These are phyloP conservation scores for Sphagnurus paluster DNA, from an alignment of 1,284 basidiomycete species.

Conservation along the genomic window DNA sequence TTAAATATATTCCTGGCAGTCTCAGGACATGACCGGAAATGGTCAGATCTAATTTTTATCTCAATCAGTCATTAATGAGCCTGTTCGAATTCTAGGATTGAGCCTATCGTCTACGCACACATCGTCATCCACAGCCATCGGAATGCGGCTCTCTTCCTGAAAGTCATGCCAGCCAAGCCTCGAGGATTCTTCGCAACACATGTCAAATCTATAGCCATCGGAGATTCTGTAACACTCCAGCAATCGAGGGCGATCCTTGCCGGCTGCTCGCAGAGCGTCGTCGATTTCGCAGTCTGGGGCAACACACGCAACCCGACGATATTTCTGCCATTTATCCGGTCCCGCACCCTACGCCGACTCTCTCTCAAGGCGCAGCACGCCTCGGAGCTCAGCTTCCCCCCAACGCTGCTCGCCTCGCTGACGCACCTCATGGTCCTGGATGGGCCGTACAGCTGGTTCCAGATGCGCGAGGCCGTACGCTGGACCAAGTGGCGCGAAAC, in stretches of 20 bases:
- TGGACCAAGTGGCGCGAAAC: slow-evolving; percentile 8
- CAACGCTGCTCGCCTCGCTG: slow-evolving; percentile 17
- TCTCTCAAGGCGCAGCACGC: slow-evolving; percentile 17
- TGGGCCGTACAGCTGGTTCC: slow-evolving; percentile 23
- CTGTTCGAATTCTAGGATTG: slow-evolving; percentile 22
- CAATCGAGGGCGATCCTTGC: slow-evolving; percentile 23
- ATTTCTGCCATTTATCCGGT: slow-evolving; percentile 22
- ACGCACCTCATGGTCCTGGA: slow-evolving; percentile 25
- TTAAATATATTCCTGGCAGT: no score
- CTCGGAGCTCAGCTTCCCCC: slow-evolving; percentile 19
- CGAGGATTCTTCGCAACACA: slow-evolving; percentile 14
- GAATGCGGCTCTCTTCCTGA: slow-evolving; percentile 17
- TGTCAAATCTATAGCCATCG: slow-evolving; percentile 19
- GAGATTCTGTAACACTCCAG: slow-evolving; percentile 20
- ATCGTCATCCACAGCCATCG: slow-evolving; percentile 20
- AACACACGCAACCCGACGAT: slow-evolving; percentile 18
- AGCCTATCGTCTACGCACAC: slow-evolving; percentile 26
- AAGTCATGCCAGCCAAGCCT: slow-evolving; percentile 17
- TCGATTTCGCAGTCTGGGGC: slow-evolving; percentile 21
- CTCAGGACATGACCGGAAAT: no score
- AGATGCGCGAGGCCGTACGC: slow-evolving; percentile 18
- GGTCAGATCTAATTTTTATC: no score
- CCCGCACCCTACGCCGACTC: slow-evolving; percentile 18
- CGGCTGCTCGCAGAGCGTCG: slow-evolving; percentile 19
- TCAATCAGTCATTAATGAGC: no score